Evolutionary conservation across 169 alveolate species (phyloP).

Genomic region (Plasmodium reichenowi): DNA sequence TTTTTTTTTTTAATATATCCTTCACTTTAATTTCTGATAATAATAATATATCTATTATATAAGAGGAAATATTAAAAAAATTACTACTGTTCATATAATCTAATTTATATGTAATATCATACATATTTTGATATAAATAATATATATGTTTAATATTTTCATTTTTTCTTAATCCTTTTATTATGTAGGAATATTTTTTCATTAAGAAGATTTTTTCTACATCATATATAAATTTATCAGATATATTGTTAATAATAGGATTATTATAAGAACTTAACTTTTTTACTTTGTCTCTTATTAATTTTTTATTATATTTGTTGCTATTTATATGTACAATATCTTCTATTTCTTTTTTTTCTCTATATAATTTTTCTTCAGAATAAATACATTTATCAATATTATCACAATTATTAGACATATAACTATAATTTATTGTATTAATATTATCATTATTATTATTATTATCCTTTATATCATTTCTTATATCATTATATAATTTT

Average conservation of each 20-base stretch:
- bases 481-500: slow-evolving; percentile 30
- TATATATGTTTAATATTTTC: slow-evolving; percentile 45
- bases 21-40: slow-evolving; percentile 30
- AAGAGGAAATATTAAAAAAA: slow-evolving; percentile 58
- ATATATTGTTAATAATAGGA: slow-evolving; percentile 16
- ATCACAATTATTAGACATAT: no score
- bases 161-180: slow-evolving; percentile 34
- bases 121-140: slow-evolving; percentile 75
- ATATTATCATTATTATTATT: no score
- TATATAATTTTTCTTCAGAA: slow-evolving; percentile 9
- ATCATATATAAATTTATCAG: slow-evolving; percentile 48
- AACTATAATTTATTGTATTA: no score
- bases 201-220: slow-evolving; percentile 30
- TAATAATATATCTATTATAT: slow-evolving; percentile 64
- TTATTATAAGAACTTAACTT: slow-evolving; percentile 52
- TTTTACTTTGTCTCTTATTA: slow-evolving; percentile 72
- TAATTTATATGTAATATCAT: slow-evolving; percentile 44
- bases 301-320: slow-evolving; percentile 40
- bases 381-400: not conserved
- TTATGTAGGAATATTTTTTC: slow-evolving; percentile 38
- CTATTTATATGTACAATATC: slow-evolving; percentile 21
- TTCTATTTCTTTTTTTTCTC: slow-evolving; percentile 63
- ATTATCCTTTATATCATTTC: not conserved
- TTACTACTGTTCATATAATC: slow-evolving; percentile 66
- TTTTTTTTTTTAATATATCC: slow-evolving; percentile 70